These are phyloP conservation scores for Pythium graminicola DNA, from an alignment of 352 stramenopile genomes.

Conservation along the genomic window DNA sequence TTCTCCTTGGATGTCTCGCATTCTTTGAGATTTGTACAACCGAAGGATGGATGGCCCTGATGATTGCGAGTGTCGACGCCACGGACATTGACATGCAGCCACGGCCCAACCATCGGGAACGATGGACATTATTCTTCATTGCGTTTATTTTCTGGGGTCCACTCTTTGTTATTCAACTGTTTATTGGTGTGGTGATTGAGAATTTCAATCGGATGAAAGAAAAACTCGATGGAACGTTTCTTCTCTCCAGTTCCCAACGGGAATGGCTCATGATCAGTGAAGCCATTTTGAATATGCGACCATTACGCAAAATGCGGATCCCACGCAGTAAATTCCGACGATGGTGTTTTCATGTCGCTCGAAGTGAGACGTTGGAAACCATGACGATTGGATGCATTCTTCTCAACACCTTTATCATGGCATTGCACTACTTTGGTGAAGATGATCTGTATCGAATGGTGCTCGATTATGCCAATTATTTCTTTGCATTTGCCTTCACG, in stretches of 20 bases:
- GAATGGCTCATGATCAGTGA: conserved; percentile 69
- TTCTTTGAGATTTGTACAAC: conserved; percentile 90
- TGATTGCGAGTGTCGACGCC: conserved; percentile 81
- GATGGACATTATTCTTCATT: conserved; percentile 83
- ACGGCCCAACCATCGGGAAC: conserved; percentile 52
- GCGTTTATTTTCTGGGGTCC: conserved; percentile 82
- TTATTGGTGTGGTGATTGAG: conserved; percentile 89
- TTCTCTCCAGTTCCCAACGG: conserved; percentile 70
- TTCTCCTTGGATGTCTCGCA: conserved; percentile 41
- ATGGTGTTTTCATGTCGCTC: conserved; percentile 37
- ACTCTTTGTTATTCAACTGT: conserved; percentile 90
- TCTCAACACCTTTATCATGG: conserved; percentile 82
- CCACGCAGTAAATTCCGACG: conserved; percentile 32
- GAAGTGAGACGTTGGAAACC: conserved; percentile 55
- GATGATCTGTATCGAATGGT: conserved; percentile 40
- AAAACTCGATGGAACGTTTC: conserved; percentile 45
- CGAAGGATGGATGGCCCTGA: conserved; percentile 84
- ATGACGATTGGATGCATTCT: conserved; percentile 80
- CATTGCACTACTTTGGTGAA: conserved; percentile 77
- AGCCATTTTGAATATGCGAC: conserved; percentile 34
- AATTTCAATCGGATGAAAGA: conserved; percentile 84
- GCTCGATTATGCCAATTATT: conserved; percentile 69
- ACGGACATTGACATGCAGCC: conserved; percentile 87
- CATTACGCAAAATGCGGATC: conserved; percentile 35
- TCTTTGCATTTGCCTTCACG: conserved; percentile 79